These are phyloP conservation scores for Mycotypha africana DNA, from an alignment of 371 early-diverging fungal species.

Conservation along the genomic window DNA sequence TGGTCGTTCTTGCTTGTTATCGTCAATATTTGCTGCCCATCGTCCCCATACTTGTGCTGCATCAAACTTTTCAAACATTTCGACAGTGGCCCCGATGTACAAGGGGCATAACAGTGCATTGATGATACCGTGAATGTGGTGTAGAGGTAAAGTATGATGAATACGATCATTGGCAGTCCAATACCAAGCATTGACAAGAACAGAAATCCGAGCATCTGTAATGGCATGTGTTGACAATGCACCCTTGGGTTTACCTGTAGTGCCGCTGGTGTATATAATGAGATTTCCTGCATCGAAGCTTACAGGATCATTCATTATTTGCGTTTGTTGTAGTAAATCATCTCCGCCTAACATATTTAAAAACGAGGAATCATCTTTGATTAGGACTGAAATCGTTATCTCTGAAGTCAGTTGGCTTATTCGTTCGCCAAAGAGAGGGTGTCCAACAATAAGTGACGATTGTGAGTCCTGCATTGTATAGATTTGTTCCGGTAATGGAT, in stretches of 20 bases:
- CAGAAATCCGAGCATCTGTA: constrained; percentile 60
- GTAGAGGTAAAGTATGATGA: constrained; percentile 76
- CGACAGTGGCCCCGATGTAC: constrained; percentile 67
- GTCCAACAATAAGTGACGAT: constrained; percentile 37
- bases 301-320: constrained; percentile 10
- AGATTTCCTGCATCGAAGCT: constrained; percentile 45
- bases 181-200: constrained; percentile 71
- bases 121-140: constrained; percentile 76
- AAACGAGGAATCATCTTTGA: constrained; percentile 2
- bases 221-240: constrained; percentile 67
- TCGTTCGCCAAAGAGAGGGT: constrained; percentile 34
- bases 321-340: constrained; percentile 1
- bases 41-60: constrained; percentile 58
- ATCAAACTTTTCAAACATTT: constrained; percentile 69
- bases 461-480: constrained; percentile 60
- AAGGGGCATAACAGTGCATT: constrained; percentile 64
- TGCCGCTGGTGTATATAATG: constrained; percentile 82
- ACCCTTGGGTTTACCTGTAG: constrained; percentile 78
- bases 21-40: too few relatives aligned
- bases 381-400: constrained; percentile 1
- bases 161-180: constrained; percentile 64
- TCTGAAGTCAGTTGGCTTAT: constrained; percentile 14
- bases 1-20: constrained; percentile 1
- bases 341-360: neutral
- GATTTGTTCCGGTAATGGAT: constrained; percentile 61